A percentile compares a stretch with the other conserved stretches of the same genome.
phyloP scores from a whole-genome alignment of 495 filamentous ascomycete genomes.

The Neurospora sp. region DNA sequence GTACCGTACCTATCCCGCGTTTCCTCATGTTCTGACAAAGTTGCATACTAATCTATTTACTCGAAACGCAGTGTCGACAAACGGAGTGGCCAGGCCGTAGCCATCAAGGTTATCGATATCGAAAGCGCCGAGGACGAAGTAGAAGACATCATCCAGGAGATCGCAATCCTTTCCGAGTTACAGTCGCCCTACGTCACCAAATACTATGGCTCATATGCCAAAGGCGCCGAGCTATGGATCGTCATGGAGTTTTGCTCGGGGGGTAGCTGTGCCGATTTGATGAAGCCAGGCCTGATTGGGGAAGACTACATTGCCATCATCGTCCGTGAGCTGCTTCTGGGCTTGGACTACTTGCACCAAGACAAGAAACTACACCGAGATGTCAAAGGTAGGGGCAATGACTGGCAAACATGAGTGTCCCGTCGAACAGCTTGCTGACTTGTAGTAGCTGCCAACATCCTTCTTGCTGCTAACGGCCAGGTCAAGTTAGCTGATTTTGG shows the following conservation, averaged over 20 bases:
- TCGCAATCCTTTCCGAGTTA: conserved; percentile 88
- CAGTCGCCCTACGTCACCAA: conserved; percentile 91
- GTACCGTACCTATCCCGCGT: conserved; percentile 34
- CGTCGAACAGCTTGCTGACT: not conserved
- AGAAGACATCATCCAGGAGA: conserved; percentile 97
- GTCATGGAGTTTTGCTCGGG: conserved; percentile 92
- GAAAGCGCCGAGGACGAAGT: conserved; percentile 98
- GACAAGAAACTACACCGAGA: conserved; percentile 96
- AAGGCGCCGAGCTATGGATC: conserved; percentile 95
- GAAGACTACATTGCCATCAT: conserved; percentile 96
- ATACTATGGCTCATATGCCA: conserved; percentile 92
- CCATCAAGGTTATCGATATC: conserved; percentile 96
- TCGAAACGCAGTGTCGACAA: conserved; percentile 57
- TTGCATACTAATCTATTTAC: conserved; percentile 19
- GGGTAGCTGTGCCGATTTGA: conserved; percentile 82
- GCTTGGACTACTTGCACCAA: conserved; percentile 83
- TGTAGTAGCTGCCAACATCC: conserved; percentile 70
- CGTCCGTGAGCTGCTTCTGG: conserved; percentile 76
- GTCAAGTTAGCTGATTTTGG: conserved; percentile 98
- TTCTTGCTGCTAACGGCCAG: conserved; percentile 79
- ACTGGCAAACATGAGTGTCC: not conserved
- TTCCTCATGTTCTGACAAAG: not conserved
- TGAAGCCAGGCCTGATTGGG: conserved; percentile 84
- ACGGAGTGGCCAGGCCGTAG: conserved; percentile 73
- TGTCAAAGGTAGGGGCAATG: conserved; percentile 65